These are phyloP conservation scores for Murraya paniculata DNA, from an alignment of 345 rosid genomes.

Conservation along the genomic window DNA sequence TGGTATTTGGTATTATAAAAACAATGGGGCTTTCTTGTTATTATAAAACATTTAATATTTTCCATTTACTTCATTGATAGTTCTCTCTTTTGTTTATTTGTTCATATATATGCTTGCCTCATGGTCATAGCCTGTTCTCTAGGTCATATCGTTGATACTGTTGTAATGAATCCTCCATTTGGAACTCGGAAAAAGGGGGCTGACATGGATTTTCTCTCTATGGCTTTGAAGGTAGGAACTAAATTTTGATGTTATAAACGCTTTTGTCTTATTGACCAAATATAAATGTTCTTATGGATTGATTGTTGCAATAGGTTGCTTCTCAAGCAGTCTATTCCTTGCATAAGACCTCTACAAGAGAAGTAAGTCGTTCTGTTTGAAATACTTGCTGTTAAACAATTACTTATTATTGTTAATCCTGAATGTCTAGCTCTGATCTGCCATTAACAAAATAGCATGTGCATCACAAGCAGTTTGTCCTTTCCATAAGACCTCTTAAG, in stretches of 20 bases:
- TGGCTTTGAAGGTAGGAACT: conserved; percentile 61
- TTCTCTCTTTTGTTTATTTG: neutral
- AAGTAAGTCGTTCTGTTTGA: conserved; percentile 42
- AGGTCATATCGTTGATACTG: conserved; percentile 75
- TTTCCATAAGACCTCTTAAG: too few relatives aligned
- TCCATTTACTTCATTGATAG: neutral
- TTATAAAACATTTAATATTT: neutral
- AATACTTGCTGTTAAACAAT: neutral
- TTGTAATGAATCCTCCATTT: conserved; percentile 96
- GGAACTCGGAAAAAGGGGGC: conserved; percentile 89
- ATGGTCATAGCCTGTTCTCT: conserved; percentile 3
- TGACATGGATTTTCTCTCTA: conserved; percentile 77
- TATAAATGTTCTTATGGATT: neutral
- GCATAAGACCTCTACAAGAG: conserved; percentile 98
- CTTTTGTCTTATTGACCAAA: conserved; percentile 6
- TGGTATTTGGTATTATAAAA: neutral
- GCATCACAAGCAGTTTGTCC: neutral
- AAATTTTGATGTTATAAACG: conserved; percentile 11
- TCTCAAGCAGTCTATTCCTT: conserved; percentile 87
- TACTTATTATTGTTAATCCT: neutral
- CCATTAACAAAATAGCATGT: neutral
- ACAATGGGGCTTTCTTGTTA: neutral
- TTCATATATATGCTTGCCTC: neutral
- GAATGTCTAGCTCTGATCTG: neutral
- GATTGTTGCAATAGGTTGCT: conserved; percentile 52